phyloP scores from a whole-genome alignment of 805 yeast genomes.

The Teunomyces lycoperdinae region DNA sequence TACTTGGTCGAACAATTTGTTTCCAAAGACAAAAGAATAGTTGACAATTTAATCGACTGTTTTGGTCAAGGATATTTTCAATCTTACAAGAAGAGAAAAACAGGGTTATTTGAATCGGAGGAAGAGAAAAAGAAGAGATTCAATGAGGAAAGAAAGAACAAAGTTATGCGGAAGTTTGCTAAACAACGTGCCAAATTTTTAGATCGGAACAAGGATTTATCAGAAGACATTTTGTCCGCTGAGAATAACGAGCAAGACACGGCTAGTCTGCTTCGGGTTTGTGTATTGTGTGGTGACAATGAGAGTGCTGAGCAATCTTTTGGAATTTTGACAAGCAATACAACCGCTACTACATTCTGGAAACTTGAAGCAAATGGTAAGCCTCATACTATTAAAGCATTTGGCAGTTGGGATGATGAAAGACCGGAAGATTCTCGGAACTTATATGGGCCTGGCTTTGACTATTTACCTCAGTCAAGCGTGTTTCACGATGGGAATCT shows the following conservation, averaged over 20 bases:
- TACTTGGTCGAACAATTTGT: conserved; percentile 51
- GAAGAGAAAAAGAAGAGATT: conserved; percentile 51
- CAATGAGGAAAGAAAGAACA: conserved; percentile 63
- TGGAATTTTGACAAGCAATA: conserved; percentile 56
- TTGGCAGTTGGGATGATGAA: conserved; percentile 23
- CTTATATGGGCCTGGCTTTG: conserved; percentile 18
- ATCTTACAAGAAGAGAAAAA: conserved; percentile 46
- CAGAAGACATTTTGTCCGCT: conserved; percentile 5
- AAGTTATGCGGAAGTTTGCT: conserved; percentile 59
- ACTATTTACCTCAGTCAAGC: conserved; percentile 10
- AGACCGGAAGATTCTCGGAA: conserved; percentile 11
- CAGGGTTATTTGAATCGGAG: conserved; percentile 46
- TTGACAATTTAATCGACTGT: conserved; percentile 50
- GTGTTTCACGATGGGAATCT: conserved; percentile 14
- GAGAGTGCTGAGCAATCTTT: conserved; percentile 41
- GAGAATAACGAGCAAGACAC: conserved; percentile 4
- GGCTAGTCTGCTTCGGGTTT: conserved; percentile 8
- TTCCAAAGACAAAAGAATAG: conserved; percentile 45
- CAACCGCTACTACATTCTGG: conserved; percentile 50
- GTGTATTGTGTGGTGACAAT: conserved; percentile 24
- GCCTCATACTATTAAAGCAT: conserved; percentile 18
- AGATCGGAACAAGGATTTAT: conserved; percentile 32
- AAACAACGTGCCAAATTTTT: conserved; percentile 48
- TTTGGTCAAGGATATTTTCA: conserved; percentile 57
- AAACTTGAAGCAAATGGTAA: conserved; percentile 30